Base-by-base conservation (phyloP, 1,284 basidiomycete species). In the Inonotus hispidus region DNA sequence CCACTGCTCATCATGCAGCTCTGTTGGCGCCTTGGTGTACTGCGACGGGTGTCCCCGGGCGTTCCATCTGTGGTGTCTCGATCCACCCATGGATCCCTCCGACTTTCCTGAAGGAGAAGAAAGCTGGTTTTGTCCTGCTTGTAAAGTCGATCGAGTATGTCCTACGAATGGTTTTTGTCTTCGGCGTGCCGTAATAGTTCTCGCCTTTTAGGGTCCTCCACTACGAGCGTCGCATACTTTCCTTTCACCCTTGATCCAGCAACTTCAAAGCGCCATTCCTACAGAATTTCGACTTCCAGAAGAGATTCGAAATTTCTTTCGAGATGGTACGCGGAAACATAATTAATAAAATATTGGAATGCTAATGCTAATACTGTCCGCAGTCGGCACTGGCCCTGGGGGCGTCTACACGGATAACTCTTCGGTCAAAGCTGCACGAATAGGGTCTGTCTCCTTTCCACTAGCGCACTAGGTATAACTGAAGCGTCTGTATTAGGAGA, bases 11-110 rank as follows among this genome's bases (percentile, higher is more conserved):
- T 84, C 92, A 1, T 98, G 96, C 74, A 83, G 87, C 67, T 90
- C 87, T 25, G 76, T 84, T 60, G 91, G 95, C 60, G 82, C 85
- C 25, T 79, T 95, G 63, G 83, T 96, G 8, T 98, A 98, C 73
- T 99, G 96, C 74, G 96, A 99, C 72, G 95, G 95, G 13, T 99
- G 97, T 72, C 93, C 96, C 35, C 82, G 91, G 65, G 93, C 94
- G 23, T 99, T 98, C 73, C 96, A 99, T 75, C 87, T 98, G 64
- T 88, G 88, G 82, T 99, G 96, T 73, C 83, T 99, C 68, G 92
- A 98, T 71, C 96, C 96, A 46, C 96, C 96, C 23, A 84, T 98
- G 75, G 91, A 95, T 66, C 80, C 88, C 57, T 82, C 90, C 67
- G 94, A 98, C 68, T 77, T 92, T 49, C 86, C 87, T 57, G 89